phyloP scores from a whole-genome alignment of 306 rosid genomes.

The Vicia sativa region DNA sequence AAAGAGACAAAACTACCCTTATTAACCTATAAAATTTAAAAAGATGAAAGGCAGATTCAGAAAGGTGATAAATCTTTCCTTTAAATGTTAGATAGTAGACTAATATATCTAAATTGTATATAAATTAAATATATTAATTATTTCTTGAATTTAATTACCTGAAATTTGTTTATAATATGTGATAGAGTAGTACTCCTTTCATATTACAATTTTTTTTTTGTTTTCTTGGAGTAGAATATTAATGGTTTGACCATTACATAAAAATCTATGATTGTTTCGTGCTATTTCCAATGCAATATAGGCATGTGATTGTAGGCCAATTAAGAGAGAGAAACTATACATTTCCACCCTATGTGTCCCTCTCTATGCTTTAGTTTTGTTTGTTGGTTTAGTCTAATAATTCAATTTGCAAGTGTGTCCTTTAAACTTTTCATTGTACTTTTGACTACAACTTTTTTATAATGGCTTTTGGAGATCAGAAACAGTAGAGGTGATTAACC shows the following conservation, averaged over 20 bases:
- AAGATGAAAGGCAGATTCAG: too few species aligned
- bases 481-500: slow-evolving; percentile 42
- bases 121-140: too few species aligned
- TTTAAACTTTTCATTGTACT: slow-evolving; percentile 56
- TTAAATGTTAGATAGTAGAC: too few species aligned
- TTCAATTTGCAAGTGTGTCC: slow-evolving; percentile 50
- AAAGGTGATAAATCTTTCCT: too few species aligned
- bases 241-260: slow-evolving; percentile 58
- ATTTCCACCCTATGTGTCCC: slow-evolving; percentile 45
- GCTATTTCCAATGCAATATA: slow-evolving; percentile 74
- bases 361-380: slow-evolving; percentile 47
- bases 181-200: too few species aligned
- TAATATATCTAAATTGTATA: too few species aligned
- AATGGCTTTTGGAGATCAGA: slow-evolving; percentile 54
- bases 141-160: too few species aligned
- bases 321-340: slow-evolving; percentile 32
- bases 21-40: too few species aligned
- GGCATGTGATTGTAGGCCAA: slow-evolving; percentile 53
- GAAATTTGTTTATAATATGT: too few species aligned
- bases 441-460: slow-evolving; percentile 62
- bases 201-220: too few species aligned
- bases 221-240: neutral
- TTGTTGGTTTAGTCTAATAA: slow-evolving; percentile 60
- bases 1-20: too few species aligned
- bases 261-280: slow-evolving; percentile 50